Evolutionary conservation across 768 basidiomycete genomes (phyloP).

Genomic region (Candolleomyces efflorescens): DNA sequence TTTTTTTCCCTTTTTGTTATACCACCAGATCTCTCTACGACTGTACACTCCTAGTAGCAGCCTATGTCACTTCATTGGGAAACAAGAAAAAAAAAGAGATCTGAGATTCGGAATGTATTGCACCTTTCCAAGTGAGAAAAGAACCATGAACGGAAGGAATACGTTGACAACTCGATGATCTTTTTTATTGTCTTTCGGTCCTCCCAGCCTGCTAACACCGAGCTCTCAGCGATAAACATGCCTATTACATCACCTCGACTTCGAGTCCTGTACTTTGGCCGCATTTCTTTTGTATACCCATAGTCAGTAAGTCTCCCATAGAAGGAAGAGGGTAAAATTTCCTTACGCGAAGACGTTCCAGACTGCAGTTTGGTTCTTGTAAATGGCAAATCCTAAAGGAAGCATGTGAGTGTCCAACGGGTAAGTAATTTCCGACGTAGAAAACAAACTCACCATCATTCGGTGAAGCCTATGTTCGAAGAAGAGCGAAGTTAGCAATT

Average conservation of each 20-base stretch:
- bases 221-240: not conserved
- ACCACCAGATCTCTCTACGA: no score
- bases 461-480: slow-evolving; percentile 44
- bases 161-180: no score
- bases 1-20: not conserved
- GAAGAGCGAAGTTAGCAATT: not conserved
- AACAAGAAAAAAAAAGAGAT: not conserved
- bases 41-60: no score
- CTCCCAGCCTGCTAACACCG: not conserved
- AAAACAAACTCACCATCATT: slow-evolving; percentile 40
- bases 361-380: slow-evolving; percentile 47
- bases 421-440: not conserved
- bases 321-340: not conserved
- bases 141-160: not conserved
- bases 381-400: slow-evolving; percentile 41
- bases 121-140: not conserved
- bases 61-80: no score
- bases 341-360: slow-evolving; percentile 50
- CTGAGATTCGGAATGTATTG: not conserved
- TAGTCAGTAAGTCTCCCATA: slow-evolving; percentile 3
- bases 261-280: slow-evolving; percentile 28
- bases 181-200: not conserved
- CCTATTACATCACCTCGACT: slow-evolving; percentile 19
- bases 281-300: slow-evolving; percentile 21
- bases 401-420: not conserved